Base-by-base conservation (phyloP, 805 yeast genomes). In the Yamadazyma sp. region DNA sequence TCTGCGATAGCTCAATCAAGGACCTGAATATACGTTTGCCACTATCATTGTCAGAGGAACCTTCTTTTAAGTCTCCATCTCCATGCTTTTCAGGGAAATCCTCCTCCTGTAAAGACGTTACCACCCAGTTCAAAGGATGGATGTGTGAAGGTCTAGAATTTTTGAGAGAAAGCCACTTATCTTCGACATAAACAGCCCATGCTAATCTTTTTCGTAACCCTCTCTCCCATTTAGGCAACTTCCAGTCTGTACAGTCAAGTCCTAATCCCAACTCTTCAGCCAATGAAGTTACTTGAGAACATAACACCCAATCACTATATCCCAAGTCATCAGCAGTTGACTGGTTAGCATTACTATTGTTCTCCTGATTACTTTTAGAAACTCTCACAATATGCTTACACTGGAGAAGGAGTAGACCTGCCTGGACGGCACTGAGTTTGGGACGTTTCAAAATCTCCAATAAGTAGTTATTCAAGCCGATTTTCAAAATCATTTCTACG, bases 171-270 rank as follows among this genome's bases (percentile, higher is more conserved):
- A 83, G 72, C 98, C 98, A 91, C 55, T 90, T 88, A 53, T 89
- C 96, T 58, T 89, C 95, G 35, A 84, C 69, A 70, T 79, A 91
- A 1, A 89, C 93, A 0, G 97, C 97, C 98, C 99, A 91, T 1
- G 97, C 95, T 33, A 91, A 62, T 41, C 98, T 70, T 49, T 87
- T 77, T 36, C 99, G 71, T 33, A 91, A 63, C 5, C 95, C 95
- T 35, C 95, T 71, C 55, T 91, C 99, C 98, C 98, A 93, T 50
- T 83, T 82, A 0, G 98, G 98, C 23, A 91, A 63, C 52, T 84
- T 81, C 99, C 99, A 91, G 46, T 75, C 77, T 40, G 83, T 80
- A 52, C 97, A 90, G 54, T 90, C 91, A n/a, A 87, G 69, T 0
- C 96, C 95, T 8, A 91, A 66, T 0, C 98, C 97, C 12, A 91